Evolutionary conservation across 2,329 filamentous ascomycete species (phyloP), one percentile per base, ranked within the genome.

Genomic region (Alternaria hordeiaustralica): DNA sequence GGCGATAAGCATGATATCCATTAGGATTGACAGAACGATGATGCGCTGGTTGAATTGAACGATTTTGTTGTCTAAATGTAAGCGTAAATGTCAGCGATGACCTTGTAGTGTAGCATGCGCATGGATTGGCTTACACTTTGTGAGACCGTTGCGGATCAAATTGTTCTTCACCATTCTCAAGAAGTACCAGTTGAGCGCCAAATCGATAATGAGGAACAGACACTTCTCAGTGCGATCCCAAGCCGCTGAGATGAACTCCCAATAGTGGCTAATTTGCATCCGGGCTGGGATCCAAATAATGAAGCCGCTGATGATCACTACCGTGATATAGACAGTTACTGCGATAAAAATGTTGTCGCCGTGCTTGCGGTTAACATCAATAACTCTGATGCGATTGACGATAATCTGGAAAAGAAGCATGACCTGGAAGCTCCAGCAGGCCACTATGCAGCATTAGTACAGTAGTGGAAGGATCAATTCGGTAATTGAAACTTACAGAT

Each of bases 1-100:
- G 3, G 76, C 79, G 28, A 83, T 81, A 6, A 82, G 74, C 64
- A 79, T 73, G n/a, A 73, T 75, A 21, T 45, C 84, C 81, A 85
- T 83, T 4, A 75, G 64, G 10, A 86, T 71, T 0, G 84, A 85
- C 15, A 53, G 49, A 20, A 53, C 15, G 15, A 30, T 28, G 49
- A 53, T 53, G 25, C n/a, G 23, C 43, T 45, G 43, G 18, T 45
- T 45, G 10, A 45, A 45, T 13, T 21, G 43, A 13, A 21, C 18
- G 20, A 45, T 21, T 45, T 45, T 45, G n/a, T 45, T 45, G 18
- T 45, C 43, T 45, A 2, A 1, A 45, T 21, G 43, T 21, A 21
- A 45, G 43, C 4, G 3, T 45, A 15, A 45, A 1, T 45, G 43
- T 45, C 43, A 23, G 43, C 43, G 10, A 2, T 20, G 2, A 21